Percentiles rank a stretch among this genome's conserved stretches.
These are phyloP conservation scores for Tylopilus plumbeoviolaceoides DNA, from an alignment of 768 basidiomycete genomes.

Conservation along the genomic window DNA sequence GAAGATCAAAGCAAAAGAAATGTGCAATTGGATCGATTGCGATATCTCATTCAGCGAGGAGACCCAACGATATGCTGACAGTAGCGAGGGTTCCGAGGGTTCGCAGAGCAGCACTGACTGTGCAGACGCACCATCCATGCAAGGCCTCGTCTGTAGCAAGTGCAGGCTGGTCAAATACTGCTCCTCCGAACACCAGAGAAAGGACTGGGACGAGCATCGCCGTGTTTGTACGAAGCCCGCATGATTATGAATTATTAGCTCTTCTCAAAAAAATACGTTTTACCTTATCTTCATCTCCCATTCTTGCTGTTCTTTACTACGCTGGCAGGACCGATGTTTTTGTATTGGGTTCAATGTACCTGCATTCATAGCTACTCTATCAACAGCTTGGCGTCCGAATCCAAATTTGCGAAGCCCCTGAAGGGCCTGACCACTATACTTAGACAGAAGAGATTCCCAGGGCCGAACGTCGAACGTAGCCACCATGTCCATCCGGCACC, in stretches of 20 bases:
- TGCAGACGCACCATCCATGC: constrained; percentile 25
- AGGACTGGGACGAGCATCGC: constrained; percentile 76
- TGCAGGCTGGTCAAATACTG: constrained; percentile 79
- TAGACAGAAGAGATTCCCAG: background rate
- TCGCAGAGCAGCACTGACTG: constrained; percentile 43
- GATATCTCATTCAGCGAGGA: constrained; percentile 55
- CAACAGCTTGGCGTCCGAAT: background rate
- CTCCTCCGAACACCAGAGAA: constrained; percentile 67
- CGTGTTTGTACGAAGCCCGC: constrained; percentile 54
- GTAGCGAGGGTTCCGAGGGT: constrained; percentile 44
- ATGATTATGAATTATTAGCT: constrained; percentile 8
- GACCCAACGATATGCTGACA: constrained; percentile 27
- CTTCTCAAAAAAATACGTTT: background rate
- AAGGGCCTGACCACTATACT: background rate
- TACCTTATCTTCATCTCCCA: background rate
- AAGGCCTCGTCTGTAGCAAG: constrained; percentile 68
- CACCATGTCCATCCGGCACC: constrained; percentile 56
- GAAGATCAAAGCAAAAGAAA: constrained; percentile 51
- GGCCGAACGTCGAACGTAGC: too few relatives aligned
- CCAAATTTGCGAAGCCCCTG: background rate
- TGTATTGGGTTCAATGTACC: constrained; percentile 6
- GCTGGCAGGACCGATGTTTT: background rate
- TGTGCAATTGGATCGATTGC: constrained; percentile 86
- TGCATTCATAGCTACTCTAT: constrained; percentile 1
- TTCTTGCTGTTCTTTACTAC: background rate